phyloP scores from a whole-genome alignment of 2,329 filamentous ascomycete genomes.

The Diaporthe sp. region DNA sequence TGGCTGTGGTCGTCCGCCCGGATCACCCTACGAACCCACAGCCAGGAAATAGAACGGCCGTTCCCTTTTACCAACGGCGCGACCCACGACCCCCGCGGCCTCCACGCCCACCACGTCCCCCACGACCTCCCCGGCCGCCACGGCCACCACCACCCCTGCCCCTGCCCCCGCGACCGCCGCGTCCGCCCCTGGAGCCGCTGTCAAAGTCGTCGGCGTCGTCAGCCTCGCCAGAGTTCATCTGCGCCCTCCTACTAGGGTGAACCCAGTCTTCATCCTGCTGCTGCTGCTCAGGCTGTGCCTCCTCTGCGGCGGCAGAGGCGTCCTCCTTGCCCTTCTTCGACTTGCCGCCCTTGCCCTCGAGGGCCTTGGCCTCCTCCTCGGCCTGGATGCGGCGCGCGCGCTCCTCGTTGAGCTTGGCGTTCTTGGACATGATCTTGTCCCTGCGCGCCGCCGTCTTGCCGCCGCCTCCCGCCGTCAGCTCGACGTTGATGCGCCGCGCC shows the following conservation, averaged over 20 bases:
- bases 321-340: slow-evolving; percentile 45
- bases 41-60: neutral
- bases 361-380: slow-evolving; percentile 51
- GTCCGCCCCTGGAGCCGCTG: slow-evolving; percentile 4
- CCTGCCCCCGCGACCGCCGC: slow-evolving; percentile 1
- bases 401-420: slow-evolving; percentile 83
- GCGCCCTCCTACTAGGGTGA: slow-evolving; percentile 64
- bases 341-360: slow-evolving; percentile 47
- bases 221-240: slow-evolving; percentile 29
- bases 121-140: neutral
- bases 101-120: slow-evolving; percentile 1
- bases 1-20: neutral
- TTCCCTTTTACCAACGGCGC: slow-evolving; percentile 1
- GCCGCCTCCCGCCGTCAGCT: slow-evolving; percentile 90
- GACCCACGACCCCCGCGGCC: neutral
- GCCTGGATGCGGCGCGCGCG: slow-evolving; percentile 61
- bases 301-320: slow-evolving; percentile 41
- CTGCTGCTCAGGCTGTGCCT: slow-evolving; percentile 45
- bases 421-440: slow-evolving; percentile 87
- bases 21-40: neutral
- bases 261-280: slow-evolving; percentile 54
- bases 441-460: slow-evolving; percentile 81
- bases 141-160: slow-evolving; percentile 7
- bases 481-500: slow-evolving; percentile 88
- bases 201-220: slow-evolving; percentile 14